Evolutionary conservation across 139 green algal species (phyloP), one percentile per base, ranked within the genome.

Genomic region (Chlamydomonas sp.): DNA sequence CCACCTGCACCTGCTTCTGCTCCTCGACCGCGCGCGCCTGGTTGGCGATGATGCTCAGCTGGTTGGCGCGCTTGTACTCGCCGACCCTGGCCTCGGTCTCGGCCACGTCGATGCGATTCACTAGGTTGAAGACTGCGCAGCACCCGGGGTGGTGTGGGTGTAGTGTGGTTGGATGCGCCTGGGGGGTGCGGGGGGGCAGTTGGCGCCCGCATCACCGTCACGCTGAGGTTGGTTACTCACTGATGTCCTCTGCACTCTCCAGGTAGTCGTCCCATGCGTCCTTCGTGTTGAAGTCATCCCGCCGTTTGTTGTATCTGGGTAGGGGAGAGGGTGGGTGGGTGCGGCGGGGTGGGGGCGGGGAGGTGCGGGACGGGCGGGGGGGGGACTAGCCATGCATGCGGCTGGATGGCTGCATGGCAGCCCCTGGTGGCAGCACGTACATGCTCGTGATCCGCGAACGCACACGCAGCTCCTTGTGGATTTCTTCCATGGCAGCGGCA

Each of bases 181-280:
- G 57, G 24, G 26, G 22, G 26, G 24, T 65, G 20, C 57, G n/a
- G 26, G 26, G 26, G 26, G 57, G 26, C 26, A 33, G 10, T 16
- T 65, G 10, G 16, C 10, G 16, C 57, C 26, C 16, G 24, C 16
- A 20, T 29, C 13, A 28, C 26, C 29, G 54, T 63, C 22, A 28
- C 22, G 6, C n/a, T 63, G n/a, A 34, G 13, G 22, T 24, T 28
- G 20, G 6, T 34, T 63, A 22, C 60, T 68, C 34, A 90, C 87
- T 84, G 48, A 90, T 87, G 70, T 92, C 87, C 58, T 92, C 87
- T 5, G 82, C 54, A 36, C 84, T 73, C 43, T 92, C 87, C 48
- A 92, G 65, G 63, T 92, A 92, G 75, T 90, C 76, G 57, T 92
- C 79, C 34, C 73, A 92, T 10, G 74, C 78, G 8, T 73, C 28